Percentiles rank a stretch among this genome's conserved stretches.
Evolutionary conservation across 805 yeast species (phyloP).

Genomic region (Zygoascus flipseniorum): DNA sequence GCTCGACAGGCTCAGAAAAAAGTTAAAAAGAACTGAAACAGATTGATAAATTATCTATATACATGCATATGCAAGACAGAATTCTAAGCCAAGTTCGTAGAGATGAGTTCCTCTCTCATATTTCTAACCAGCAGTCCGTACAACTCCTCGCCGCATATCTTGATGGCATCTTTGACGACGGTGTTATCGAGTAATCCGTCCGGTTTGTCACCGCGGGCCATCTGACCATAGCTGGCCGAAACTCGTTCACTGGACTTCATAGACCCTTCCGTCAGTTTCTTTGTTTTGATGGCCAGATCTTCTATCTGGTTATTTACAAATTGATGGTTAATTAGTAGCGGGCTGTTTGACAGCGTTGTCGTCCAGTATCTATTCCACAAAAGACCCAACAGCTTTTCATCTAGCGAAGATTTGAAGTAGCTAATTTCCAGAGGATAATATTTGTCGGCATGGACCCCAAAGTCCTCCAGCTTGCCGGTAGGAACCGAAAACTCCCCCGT

Average conservation of each 20-base stretch:
- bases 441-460: conserved; percentile 60
- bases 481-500: conserved; percentile 30
- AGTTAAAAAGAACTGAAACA: background rate
- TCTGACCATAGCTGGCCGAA: background rate
- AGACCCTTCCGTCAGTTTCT: background rate
- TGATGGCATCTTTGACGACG: conserved; percentile 1
- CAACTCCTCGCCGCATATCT: conserved; percentile 7
- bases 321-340: conserved; percentile 20
- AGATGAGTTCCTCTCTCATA: background rate
- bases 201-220: background rate
- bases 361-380: conserved; percentile 43
- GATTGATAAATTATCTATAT: too few species aligned
- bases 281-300: conserved; percentile 21
- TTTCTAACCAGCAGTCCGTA: conserved; percentile 4
- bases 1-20: background rate
- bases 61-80: background rate
- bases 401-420: conserved; percentile 47
- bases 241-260: background rate
- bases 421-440: conserved; percentile 62
- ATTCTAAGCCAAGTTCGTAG: background rate
- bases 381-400: conserved; percentile 37
- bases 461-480: conserved; percentile 47
- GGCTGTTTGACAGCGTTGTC: conserved; percentile 29
- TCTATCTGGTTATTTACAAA: conserved; percentile 23
- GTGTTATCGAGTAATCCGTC: background rate